Conservation (phyloP, 1,284 basidiomycete genomes). For the Ganoderma multipileum region DNA sequence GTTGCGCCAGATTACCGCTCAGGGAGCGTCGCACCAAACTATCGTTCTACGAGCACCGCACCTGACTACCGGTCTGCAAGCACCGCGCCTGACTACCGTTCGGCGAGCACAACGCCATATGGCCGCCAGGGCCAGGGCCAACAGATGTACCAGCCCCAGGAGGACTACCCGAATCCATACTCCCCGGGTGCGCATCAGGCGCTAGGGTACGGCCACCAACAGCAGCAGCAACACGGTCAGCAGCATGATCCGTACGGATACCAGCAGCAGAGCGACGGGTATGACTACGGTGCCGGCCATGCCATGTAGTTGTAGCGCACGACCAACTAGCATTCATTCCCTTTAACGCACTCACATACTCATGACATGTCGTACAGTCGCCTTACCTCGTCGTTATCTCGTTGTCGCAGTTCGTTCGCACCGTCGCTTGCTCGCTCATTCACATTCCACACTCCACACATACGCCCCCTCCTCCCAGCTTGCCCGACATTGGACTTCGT, state of each 20-base stretch:
- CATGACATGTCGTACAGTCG: constrained; percentile 15
- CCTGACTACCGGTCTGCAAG: constrained; percentile 20
- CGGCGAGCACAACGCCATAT: constrained; percentile 31
- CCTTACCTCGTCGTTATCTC: constrained; percentile 15
- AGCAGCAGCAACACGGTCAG: constrained; percentile 12
- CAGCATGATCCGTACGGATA: constrained; percentile 24
- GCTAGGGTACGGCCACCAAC: constrained; percentile 20
- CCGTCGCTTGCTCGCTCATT: constrained; percentile 10
- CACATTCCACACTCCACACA: neutral
- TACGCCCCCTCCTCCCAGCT: neutral
- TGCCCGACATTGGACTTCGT: neutral
- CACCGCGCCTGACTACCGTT: constrained; percentile 23
- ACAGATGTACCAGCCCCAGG: constrained; percentile 23
- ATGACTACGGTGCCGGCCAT: constrained; percentile 38
- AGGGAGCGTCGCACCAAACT: constrained; percentile 19
- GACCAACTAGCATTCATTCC: constrained; percentile 21
- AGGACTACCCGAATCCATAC: constrained; percentile 26
- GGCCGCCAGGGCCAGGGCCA: constrained; percentile 30
- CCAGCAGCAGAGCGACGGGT: constrained; percentile 28
- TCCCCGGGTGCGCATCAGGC: constrained; percentile 25
- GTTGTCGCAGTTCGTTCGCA: constrained; percentile 22
- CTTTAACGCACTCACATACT: constrained; percentile 8
- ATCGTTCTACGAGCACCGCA: constrained; percentile 17
- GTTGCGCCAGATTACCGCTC: constrained; percentile 25
- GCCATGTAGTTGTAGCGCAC: constrained; percentile 37